Percentiles rank a stretch among this genome's conserved stretches.
phyloP scores from a whole-genome alignment of 2,329 filamentous ascomycete genomes.

The Arthrobotrys musiformis region DNA sequence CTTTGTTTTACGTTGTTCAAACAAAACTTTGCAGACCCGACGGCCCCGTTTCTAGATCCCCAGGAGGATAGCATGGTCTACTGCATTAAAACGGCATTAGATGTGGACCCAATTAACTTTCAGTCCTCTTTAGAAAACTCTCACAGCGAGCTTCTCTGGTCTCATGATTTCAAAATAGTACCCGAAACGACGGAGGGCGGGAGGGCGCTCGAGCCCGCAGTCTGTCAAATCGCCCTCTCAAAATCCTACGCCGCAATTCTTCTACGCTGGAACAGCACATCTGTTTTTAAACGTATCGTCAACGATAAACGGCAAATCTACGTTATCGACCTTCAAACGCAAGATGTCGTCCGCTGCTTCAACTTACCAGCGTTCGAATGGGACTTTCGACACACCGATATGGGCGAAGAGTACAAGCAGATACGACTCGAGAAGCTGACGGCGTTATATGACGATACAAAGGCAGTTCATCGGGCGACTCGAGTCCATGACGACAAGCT shows the following conservation, averaged over 20 bases:
- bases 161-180: slow-evolving; percentile 20
- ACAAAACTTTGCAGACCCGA: slow-evolving; percentile 53
- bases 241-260: slow-evolving; percentile 56
- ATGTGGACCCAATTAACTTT: background rate
- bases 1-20: slow-evolving; percentile 58
- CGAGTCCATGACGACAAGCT: slow-evolving; percentile 58
- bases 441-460: slow-evolving; percentile 56
- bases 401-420: slow-evolving; percentile 57
- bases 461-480: slow-evolving; percentile 58
- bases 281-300: slow-evolving; percentile 55
- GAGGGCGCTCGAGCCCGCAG: slow-evolving; percentile 47
- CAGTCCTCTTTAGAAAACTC: background rate
- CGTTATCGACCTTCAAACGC: slow-evolving; percentile 55
- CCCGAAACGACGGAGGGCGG: slow-evolving; percentile 4
- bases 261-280: slow-evolving; percentile 58
- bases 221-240: slow-evolving; percentile 58
- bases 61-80: slow-evolving; percentile 57
- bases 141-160: slow-evolving; percentile 36
- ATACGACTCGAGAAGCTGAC: slow-evolving; percentile 58
- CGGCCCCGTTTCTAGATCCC: slow-evolving; percentile 54
- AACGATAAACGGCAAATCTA: slow-evolving; percentile 58
- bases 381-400: slow-evolving; percentile 59
- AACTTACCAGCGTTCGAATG: slow-evolving; percentile 58
- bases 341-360: slow-evolving; percentile 51
- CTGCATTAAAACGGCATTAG: slow-evolving; percentile 50